Percentiles rank a stretch among this genome's conserved stretches.
phyloP scores from a whole-genome alignment of 1,139 yeast genomes.

The Arxiozyma telluris region DNA sequence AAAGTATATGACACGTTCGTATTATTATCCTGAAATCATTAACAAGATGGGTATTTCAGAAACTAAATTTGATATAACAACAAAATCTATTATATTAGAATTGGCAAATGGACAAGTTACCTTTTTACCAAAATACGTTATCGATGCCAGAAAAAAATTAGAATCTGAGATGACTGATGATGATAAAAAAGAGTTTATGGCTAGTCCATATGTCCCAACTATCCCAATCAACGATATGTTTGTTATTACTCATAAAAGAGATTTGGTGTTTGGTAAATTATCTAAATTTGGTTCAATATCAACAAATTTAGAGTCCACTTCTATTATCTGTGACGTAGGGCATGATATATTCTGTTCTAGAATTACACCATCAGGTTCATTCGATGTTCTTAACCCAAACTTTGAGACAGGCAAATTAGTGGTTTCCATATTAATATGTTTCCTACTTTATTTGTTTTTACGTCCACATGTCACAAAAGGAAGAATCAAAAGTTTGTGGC shows the following conservation, averaged over 20 bases:
- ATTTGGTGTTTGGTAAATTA: constrained; percentile 16
- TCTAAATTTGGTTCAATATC: constrained; percentile 43
- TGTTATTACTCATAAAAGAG: constrained; percentile 37
- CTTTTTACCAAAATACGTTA: constrained; percentile 54
- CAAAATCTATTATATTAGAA: constrained; percentile 55
- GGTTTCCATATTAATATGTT: constrained; percentile 47
- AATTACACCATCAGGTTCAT: constrained; percentile 73
- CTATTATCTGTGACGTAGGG: constrained; percentile 59
- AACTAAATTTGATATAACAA: constrained; percentile 67
- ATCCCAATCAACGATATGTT: constrained; percentile 41
- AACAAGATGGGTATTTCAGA: constrained; percentile 46
- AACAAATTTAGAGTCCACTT: constrained; percentile 74
- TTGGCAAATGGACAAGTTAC: constrained; percentile 57
- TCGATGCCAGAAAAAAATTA: constrained; percentile 54
- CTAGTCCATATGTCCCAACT: constrained; percentile 59
- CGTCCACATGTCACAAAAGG: constrained; percentile 53
- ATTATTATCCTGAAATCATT: constrained; percentile 50
- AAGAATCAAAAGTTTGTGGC: constrained; percentile 35
- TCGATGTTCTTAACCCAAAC: constrained; percentile 59
- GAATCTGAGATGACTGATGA: constrained; percentile 45
- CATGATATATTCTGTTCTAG: constrained; percentile 69
- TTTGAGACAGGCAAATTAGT: constrained; percentile 63
- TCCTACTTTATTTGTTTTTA: constrained; percentile 39
- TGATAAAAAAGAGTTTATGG: constrained; percentile 53
- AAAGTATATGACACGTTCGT: constrained; percentile 45